Percentiles rank a stretch among this genome's conserved stretches.
phyloP scores from a whole-genome alignment of 768 basidiomycete genomes.

The Rhodosporidiobolus odoratus region DNA sequence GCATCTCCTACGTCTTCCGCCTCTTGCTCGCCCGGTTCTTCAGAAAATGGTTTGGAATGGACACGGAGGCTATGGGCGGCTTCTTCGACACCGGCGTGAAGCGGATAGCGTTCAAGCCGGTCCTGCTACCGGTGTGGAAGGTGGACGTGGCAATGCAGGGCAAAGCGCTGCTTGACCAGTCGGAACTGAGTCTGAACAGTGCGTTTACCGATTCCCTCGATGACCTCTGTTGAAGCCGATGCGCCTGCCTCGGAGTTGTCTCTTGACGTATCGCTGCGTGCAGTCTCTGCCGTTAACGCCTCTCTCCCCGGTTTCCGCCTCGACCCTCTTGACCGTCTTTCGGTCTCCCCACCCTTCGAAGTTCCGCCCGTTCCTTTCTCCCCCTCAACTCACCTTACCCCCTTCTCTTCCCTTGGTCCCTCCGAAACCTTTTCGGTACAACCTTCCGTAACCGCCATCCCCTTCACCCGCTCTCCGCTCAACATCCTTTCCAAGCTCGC shows the following conservation, averaged over 20 bases:
- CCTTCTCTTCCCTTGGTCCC: background rate
- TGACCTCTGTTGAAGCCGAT: no score
- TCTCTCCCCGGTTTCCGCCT: conserved; percentile 28
- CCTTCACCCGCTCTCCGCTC: conserved; percentile 25
- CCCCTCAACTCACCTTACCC: background rate
- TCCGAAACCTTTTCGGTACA: background rate
- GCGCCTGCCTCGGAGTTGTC: no score
- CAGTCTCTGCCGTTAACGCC: conserved; percentile 22
- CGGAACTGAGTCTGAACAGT: conserved; percentile 15
- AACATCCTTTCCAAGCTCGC: conserved; percentile 6
- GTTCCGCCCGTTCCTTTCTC: conserved; percentile 10
- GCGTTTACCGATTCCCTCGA: background rate
- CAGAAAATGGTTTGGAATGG: conserved; percentile 9
- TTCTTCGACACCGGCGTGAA: conserved; percentile 14
- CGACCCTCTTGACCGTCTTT: conserved; percentile 17
- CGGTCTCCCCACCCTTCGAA: conserved; percentile 11
- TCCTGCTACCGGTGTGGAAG: conserved; percentile 31
- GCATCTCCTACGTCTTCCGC: conserved; percentile 15
- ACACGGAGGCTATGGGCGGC: background rate
- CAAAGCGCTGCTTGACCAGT: conserved; percentile 17
- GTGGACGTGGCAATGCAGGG: conserved; percentile 22
- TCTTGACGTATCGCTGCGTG: background rate
- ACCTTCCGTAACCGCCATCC: conserved; percentile 5
- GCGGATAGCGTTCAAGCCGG: conserved; percentile 6
- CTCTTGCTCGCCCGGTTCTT: conserved; percentile 13